Evolutionary conservation across 768 basidiomycete species (phyloP).

Genomic region (Tylopilus sp.): DNA sequence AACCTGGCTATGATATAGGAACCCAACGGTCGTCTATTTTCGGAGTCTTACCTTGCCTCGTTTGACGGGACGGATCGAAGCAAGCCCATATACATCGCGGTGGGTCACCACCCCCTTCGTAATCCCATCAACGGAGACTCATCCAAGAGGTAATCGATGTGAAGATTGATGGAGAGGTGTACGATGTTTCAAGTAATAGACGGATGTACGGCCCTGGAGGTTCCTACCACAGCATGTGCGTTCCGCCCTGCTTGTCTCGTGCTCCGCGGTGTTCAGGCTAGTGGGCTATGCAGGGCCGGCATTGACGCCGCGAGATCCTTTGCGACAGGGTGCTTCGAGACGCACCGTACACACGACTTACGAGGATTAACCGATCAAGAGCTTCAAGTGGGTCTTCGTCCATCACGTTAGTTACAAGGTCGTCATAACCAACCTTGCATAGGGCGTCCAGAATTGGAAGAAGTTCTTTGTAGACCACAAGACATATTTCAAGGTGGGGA

Average conservation of each 20-base stretch:
- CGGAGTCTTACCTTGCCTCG: slow-evolving; percentile 59
- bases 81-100: slow-evolving; percentile 82
- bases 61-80: slow-evolving; percentile 68
- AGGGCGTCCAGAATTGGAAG: slow-evolving; percentile 89
- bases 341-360: slow-evolving; percentile 87
- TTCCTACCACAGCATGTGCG: slow-evolving; percentile 69
- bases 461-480: slow-evolving; percentile 81
- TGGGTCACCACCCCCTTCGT: slow-evolving; percentile 38
- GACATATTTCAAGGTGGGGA: slow-evolving; percentile 75
- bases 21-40: slow-evolving; percentile 67
- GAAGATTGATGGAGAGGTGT: slow-evolving; percentile 90
- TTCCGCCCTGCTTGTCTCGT: slow-evolving; percentile 4
- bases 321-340: slow-evolving; percentile 89
- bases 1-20: slow-evolving; percentile 26
- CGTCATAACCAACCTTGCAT: background rate
- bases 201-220: slow-evolving; percentile 87
- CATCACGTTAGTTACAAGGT: background rate
- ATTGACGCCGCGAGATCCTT: slow-evolving; percentile 89
- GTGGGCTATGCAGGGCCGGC: slow-evolving; percentile 57
- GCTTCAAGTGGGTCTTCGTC: slow-evolving; percentile 51
- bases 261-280: slow-evolving; percentile 24
- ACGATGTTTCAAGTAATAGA: slow-evolving; percentile 78
- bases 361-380: slow-evolving; percentile 76
- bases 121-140: background rate
- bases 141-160: slow-evolving; percentile 10